Conservation (phyloP, 2,329 filamentous ascomycete genomes). For the Pseudocercospora cruenta region DNA sequence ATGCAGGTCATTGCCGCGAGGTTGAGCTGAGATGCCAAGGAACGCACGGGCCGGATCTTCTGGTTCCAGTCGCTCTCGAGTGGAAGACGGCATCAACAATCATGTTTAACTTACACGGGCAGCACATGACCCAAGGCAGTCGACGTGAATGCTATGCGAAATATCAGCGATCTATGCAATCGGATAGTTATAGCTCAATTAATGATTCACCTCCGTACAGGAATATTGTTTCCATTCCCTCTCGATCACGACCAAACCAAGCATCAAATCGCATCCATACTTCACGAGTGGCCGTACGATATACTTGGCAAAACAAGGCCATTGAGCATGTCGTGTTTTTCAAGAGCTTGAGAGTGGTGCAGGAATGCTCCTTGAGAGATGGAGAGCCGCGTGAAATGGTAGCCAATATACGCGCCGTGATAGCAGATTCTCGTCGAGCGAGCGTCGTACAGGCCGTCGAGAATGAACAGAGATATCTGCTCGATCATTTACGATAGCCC, state of each 20-base stretch:
- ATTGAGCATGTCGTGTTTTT: neutral
- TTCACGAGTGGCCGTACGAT: neutral
- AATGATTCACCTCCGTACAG: too few relatives aligned
- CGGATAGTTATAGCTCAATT: neutral
- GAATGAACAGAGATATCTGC: neutral
- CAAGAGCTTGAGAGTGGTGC: neutral
- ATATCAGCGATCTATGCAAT: neutral
- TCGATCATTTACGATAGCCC: too few relatives aligned
- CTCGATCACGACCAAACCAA: neutral
- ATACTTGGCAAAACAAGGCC: neutral
- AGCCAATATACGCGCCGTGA: neutral
- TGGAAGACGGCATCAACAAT: neutral
- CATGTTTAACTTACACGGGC: too few relatives aligned
- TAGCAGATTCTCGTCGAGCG: neutral
- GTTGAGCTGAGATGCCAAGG: neutral
- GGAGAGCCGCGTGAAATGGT: neutral
- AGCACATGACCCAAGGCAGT: neutral
- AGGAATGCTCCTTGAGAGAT: neutral
- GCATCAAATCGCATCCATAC: neutral
- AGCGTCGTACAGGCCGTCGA: neutral
- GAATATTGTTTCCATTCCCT: neutral
- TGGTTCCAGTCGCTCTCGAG: neutral
- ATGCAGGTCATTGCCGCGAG: neutral
- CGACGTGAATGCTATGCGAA: neutral
- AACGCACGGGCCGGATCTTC: neutral